Evolutionary conservation across 352 stramenopile species (phyloP), one percentile per base, ranked within the genome.

Genomic region (Phytophthora quininea): DNA sequence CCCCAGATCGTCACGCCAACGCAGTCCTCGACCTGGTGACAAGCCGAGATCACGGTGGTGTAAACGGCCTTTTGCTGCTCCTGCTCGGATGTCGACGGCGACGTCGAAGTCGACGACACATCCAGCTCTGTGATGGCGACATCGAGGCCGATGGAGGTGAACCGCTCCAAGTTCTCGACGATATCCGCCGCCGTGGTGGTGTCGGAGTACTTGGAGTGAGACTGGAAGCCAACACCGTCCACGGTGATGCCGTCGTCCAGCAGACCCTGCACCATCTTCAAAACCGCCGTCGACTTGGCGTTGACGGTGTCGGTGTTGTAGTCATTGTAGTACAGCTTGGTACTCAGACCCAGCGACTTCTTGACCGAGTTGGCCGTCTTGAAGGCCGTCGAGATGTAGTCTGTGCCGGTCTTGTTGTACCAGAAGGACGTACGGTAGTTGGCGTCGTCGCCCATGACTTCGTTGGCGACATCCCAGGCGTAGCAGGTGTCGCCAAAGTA

Each of bases 321-420:
- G 58, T 68, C 64, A 27, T 72, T 76, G 58, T 72, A 72, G 64
- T 72, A 68, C 37, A 72, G 11, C 35, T 72, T 72, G 2, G 58
- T 64, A 1, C 24, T 73, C 1, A 76, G 37, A 0, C 69, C 69
- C 5, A 76, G 69, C 45, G 58, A 64, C 49, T 76, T 69, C 51
- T 76, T 76, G 24, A 76, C 69, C 42, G 49, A 31, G 46, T 67
- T 76, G 48, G 69, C 69, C 15, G 64, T 69, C 58, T 69, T 76
- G 40, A 76, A 76, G 6, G 69, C 69, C 38, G 69, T 76, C 19
- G 58, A 58, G 58, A 76, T 73, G 58, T 64, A 76, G 24, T 76
- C 62, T 3, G 68, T 75, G 33, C 68, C 68, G 15, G 68, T 75
- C n/a, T 46, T 65, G 15, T n/a, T 68, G 57, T 75, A 75, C 68